Conservation (phyloP, 768 basidiomycete species). For the Sporobolomyces phaffii region DNA sequence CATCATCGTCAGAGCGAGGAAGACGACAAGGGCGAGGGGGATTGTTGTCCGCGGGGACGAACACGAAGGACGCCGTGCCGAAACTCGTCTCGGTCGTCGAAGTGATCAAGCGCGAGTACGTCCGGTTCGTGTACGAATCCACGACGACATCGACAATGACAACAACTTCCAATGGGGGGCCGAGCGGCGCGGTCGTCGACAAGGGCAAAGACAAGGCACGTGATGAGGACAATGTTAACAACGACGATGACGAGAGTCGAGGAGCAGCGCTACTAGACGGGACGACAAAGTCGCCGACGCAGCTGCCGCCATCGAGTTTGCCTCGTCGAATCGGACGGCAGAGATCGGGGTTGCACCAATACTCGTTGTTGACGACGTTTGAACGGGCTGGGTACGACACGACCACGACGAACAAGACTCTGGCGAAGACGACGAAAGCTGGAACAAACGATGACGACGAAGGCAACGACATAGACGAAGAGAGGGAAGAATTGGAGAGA, state of each 20-base stretch:
- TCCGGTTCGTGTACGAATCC: background rate
- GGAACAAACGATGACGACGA: background rate
- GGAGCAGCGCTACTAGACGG: no score
- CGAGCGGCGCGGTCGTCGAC: no score
- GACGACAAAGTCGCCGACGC: no score
- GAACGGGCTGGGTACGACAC: background rate
- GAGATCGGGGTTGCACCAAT: background rate
- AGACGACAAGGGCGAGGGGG: no score
- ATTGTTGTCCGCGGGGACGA: no score
- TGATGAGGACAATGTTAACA: background rate
- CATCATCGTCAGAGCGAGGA: background rate
- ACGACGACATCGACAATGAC: background rate
- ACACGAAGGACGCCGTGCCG: constrained; percentile 3
- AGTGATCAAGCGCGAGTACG: constrained; percentile 18
- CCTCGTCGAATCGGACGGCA: no score
- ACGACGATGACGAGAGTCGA: no score
- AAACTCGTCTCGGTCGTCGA: constrained; percentile 27
- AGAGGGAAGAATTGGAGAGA: background rate
- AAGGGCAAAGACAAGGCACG: background rate
- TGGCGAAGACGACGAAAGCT: background rate
- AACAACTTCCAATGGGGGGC: no score
- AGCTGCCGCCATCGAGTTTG: no score
- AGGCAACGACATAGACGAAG: background rate
- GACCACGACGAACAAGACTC: background rate
- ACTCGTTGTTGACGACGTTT: background rate